Evolutionary conservation across 73 alveolate genomes (phyloP).

Genomic region (Tetrahymena malaccensis): DNA sequence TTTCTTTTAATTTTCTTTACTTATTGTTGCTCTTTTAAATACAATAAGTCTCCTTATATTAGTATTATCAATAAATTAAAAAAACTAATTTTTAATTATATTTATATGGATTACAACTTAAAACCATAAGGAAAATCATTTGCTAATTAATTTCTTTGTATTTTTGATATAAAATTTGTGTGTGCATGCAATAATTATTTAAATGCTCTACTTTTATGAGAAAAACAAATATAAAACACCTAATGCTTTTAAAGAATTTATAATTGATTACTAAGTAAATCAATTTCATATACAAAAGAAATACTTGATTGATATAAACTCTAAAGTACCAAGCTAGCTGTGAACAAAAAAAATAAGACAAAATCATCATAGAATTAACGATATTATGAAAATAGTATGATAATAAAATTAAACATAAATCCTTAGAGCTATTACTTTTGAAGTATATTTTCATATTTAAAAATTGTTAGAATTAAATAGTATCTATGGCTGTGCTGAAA

Average conservation of each 20-base stretch:
- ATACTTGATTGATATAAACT: background rate
- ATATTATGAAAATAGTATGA: too few relatives aligned
- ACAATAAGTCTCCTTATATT: background rate
- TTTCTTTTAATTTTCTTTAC: background rate
- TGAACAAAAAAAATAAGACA: too few relatives aligned
- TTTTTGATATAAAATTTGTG: background rate
- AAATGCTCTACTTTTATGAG: background rate
- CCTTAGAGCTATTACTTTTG: too few relatives aligned
- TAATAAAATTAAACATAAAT: too few relatives aligned
- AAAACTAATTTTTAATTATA: background rate
- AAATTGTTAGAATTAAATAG: too few relatives aligned
- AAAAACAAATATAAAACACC: background rate
- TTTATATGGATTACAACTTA: background rate
- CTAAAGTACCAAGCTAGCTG: background rate
- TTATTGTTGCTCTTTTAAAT: background rate
- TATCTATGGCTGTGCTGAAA: too few relatives aligned
- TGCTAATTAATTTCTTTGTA: background rate
- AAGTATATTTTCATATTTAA: too few relatives aligned
- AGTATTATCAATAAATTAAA: background rate
- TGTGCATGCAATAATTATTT: background rate
- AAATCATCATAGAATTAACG: too few relatives aligned
- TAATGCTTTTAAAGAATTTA: background rate
- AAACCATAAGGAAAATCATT: background rate
- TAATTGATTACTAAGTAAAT: background rate
- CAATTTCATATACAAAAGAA: background rate